These are phyloP conservation scores for Rhizopogon salebrosus DNA, from an alignment of 768 basidiomycete genomes.

Conservation along the genomic window DNA sequence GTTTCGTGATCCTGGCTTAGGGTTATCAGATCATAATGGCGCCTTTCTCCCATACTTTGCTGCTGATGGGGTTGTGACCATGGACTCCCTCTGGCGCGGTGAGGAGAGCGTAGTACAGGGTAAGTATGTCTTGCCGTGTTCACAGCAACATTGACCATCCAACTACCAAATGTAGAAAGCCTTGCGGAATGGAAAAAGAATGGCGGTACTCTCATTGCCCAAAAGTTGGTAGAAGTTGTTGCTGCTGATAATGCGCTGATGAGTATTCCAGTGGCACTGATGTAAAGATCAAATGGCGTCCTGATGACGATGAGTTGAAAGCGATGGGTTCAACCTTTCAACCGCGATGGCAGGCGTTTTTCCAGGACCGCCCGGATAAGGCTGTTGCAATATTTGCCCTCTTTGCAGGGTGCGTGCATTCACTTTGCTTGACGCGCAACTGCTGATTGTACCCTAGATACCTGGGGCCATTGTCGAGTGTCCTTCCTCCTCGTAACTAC, in stretches of 20 bases:
- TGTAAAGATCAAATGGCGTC: constrained; percentile 19
- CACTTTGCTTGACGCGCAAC: not conserved
- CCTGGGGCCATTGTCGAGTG: not conserved
- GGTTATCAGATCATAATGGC: constrained; percentile 24
- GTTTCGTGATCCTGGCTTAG: not conserved
- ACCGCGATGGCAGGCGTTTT: constrained; percentile 15
- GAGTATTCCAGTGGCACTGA: constrained; percentile 9
- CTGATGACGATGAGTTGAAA: constrained; percentile 13
- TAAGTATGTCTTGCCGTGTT: constrained; percentile 20
- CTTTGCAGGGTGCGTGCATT: not conserved
- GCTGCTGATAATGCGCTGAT: not conserved
- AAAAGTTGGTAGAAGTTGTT: constrained; percentile 37
- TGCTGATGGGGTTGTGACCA: constrained; percentile 38
- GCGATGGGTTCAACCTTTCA: constrained; percentile 16
- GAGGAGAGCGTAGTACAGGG: constrained; percentile 33
- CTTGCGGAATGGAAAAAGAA: constrained; percentile 24
- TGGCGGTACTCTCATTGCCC: constrained; percentile 42
- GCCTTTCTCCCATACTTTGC: constrained; percentile 29
- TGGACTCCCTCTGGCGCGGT: constrained; percentile 42
- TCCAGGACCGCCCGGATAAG: constrained; percentile 16
- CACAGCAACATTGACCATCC: not conserved
- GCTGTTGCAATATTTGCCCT: constrained; percentile 4
- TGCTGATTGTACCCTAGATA: not conserved
- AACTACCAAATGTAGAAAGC: constrained; percentile 6
- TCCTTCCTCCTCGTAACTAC: constrained; percentile 9